Base-by-base conservation (phyloP, 2,329 filamentous ascomycete genomes). In the Colletotrichum incanum region DNA sequence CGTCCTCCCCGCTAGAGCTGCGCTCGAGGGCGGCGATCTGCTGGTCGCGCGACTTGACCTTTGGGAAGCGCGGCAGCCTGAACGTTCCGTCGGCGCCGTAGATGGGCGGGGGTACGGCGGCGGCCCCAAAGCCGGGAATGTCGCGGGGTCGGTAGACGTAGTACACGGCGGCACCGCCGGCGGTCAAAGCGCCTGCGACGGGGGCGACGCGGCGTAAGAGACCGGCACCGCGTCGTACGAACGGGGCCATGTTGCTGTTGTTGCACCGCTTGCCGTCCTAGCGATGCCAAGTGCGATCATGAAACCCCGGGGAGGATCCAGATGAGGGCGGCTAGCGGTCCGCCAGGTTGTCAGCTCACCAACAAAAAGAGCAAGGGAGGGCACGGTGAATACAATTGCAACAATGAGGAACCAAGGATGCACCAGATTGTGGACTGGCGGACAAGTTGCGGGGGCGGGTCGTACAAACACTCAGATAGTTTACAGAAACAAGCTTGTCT, bases 1-100 rank as follows among this genome's bases (percentile, higher is more conserved):
- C 28, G 28, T 6, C 28, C 28, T 31, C 28, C 28, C 28, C 28
- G 28, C 28, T 6, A 6, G 28, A 31, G 28, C 28, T 31, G 28
- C 6, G 28, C 28, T 31, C 28, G 28, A 31, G 28, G 28, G 28
- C 28, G 28, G 28, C 28, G 28, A 31, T 31, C 90, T 92, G 80
- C 91, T 93, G 16, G 92, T 94, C 52, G 92, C 92, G 75, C 90
- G 90, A 77, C 89, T 91, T 80, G 94, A 94, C 84, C 34, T 11
- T 37, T 11, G 34, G 34, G 34, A 37, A 37, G 34, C 34, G 34
- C 11, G 34, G 34, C 34, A 37, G 11, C 34, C 34, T 37, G 34
- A 11, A 37, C 34, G 34, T 37, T 2, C 34, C 34, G 34, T 37
- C 34, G 34, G 34, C 34, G 34, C 34, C 34, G 34, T 37, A 37